Evolutionary conservation across 2,329 filamentous ascomycete species (phyloP).

Genomic region (Alternaria solani): DNA sequence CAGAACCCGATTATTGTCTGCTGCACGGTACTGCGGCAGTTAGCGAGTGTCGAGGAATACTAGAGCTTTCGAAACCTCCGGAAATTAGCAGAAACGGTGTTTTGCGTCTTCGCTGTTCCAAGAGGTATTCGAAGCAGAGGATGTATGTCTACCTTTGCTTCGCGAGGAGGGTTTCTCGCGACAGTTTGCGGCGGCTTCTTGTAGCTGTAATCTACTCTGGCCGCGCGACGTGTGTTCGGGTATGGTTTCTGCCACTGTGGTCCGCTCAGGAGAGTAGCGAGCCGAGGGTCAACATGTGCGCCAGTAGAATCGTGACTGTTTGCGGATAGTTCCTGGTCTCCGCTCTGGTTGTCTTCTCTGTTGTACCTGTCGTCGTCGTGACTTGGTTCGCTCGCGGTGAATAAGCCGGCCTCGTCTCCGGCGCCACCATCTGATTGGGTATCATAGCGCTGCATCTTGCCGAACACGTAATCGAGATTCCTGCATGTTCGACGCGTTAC

Average conservation of each 20-base stretch:
- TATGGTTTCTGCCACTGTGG: conserved; percentile 13
- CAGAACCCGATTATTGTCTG: background rate
- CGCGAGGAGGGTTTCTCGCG: background rate
- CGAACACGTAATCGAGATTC: conserved; percentile 37
- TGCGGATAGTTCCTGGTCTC: background rate
- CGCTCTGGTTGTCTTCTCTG: conserved; percentile 11
- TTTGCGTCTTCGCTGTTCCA: no score
- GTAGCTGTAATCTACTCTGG: conserved; percentile 17
- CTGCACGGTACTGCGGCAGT: conserved; percentile 8
- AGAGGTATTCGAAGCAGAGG: background rate
- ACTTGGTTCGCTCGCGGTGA: conserved; percentile 14
- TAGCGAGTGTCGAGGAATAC: conserved; percentile 3
- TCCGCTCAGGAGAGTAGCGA: conserved; percentile 4
- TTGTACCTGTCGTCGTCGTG: conserved; percentile 10
- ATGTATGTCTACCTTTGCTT: conserved; percentile 1
- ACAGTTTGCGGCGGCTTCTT: background rate
- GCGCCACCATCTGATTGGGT: conserved; percentile 32
- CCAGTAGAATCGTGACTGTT: background rate
- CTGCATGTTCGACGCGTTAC: conserved; percentile 6
- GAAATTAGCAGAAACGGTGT: background rate
- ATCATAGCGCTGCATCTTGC: conserved; percentile 27
- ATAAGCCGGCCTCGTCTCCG: conserved; percentile 22
- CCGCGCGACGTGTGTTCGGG: conserved; percentile 4
- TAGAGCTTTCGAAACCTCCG: background rate
- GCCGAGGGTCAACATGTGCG: background rate